Conservation (phyloP, 2,329 filamentous ascomycete species). For the Cercospora berteroae region DNA sequence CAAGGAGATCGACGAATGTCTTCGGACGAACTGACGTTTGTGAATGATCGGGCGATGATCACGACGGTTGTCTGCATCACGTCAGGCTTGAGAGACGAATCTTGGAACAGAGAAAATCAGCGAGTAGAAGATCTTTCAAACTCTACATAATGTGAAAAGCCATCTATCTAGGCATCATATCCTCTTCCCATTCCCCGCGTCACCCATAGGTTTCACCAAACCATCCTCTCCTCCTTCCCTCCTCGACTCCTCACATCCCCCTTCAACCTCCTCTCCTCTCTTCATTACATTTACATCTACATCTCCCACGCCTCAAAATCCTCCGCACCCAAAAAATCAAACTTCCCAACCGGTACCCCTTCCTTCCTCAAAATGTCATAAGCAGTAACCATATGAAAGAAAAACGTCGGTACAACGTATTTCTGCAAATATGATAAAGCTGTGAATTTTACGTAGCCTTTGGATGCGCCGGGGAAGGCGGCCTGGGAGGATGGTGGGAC, state of each 20-base stretch:
- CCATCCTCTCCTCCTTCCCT: neutral
- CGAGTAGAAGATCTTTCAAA: neutral
- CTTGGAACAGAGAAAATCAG: neutral
- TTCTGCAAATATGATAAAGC: conserved; percentile 49
- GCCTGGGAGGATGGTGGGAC: neutral
- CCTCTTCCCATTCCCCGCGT: neutral
- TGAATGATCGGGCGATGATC: neutral
- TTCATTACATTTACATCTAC: neutral
- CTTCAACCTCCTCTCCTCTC: neutral
- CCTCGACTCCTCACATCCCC: too few species aligned
- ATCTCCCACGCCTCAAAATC: conserved; percentile 8
- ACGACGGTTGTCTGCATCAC: neutral
- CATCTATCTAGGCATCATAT: neutral
- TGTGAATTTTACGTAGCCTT: conserved; percentile 38
- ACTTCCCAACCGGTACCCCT: conserved; percentile 62
- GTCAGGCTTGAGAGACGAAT: neutral
- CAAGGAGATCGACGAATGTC: neutral
- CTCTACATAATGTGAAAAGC: neutral
- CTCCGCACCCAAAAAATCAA: conserved; percentile 50
- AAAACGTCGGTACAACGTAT: conserved; percentile 60
- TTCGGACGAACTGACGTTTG: neutral
- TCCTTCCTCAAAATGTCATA: conserved; percentile 62
- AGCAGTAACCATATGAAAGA: conserved; percentile 60
- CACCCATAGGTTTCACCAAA: too few species aligned
- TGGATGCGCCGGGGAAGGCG: neutral